Base-by-base conservation (phyloP, 257 asterid genomes). In the Haberlea rhodopensis region DNA sequence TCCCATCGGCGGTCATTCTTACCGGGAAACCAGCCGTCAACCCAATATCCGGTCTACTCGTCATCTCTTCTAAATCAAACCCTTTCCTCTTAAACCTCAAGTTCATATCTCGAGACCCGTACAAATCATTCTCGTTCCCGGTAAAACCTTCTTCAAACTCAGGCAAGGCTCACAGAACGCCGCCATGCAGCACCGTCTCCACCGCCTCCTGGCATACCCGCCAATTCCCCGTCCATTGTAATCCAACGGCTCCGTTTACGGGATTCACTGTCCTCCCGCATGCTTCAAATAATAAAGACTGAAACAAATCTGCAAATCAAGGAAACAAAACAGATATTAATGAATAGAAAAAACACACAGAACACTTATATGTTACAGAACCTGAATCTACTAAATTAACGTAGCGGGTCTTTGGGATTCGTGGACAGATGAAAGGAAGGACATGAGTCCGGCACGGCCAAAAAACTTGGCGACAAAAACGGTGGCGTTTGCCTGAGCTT, bases 391-490 rank as follows among this genome's bases (percentile, higher is more conserved):
- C 6, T 54, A 21, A 20, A 23, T 16, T 21, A 13, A 24, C 8
- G 0, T 67, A 87, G 95, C 97, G 11, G 97, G 95, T 63, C 96
- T 52, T 75, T 87, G 95, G 10, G 94, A 70, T 13, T 78, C 62
- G n/a, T 88, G 71, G 21, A 87, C 96, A 21, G 89, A 75, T 32
- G 95, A 82, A 55, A 91, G 94, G 74, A 91, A 85, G 55, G 95
- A 87, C 83, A 87, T 75, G 67, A 90, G 97, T 10, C 91, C 97
- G 32, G 97, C 91, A 18, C 97, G 95, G 80, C 97, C 97, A 58
- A 87, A 89, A 66, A 89, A 89, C 73, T 87, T 90, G 52, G 95
- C 95, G 7, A 85, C 95, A 65, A 90, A 90, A 8, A 87, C 82
- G 8, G 97, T 87, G 67, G 95, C 97, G 72, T 87, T 82, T n/a